Conservation (phyloP, 805 yeast genomes). For the Pichia cabralensis region DNA sequence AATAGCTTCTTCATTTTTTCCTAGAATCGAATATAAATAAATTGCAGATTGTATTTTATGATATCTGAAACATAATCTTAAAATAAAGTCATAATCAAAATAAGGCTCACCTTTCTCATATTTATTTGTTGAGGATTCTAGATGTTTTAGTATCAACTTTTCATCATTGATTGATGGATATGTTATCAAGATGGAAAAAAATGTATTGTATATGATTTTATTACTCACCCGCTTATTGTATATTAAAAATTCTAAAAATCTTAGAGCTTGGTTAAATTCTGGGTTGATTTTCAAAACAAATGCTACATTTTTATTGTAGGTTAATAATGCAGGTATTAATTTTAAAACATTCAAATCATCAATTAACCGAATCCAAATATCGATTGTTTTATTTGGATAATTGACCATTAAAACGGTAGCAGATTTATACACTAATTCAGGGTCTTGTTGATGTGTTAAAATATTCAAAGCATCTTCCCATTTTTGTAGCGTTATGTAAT, state of each 20-base stretch:
- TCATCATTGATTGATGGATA: slow-evolving; percentile 34
- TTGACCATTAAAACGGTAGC: slow-evolving; percentile 62
- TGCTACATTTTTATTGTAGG: slow-evolving; percentile 45
- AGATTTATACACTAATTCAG: slow-evolving; percentile 48
- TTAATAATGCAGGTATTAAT: slow-evolving; percentile 66
- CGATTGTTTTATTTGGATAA: slow-evolving; percentile 59
- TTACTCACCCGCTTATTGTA: slow-evolving; percentile 34
- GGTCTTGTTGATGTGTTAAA: slow-evolving; percentile 38
- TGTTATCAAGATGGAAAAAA: slow-evolving; percentile 56
- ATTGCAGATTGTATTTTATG: slow-evolving; percentile 58
- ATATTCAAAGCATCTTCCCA: slow-evolving; percentile 68
- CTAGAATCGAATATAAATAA: slow-evolving; percentile 57
- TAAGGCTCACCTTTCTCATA: too few relatives aligned
- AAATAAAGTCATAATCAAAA: slow-evolving; percentile 65
- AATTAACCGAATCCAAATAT: slow-evolving; percentile 62
- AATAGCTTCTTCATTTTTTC: slow-evolving; percentile 72
- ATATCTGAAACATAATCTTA: slow-evolving; percentile 60
- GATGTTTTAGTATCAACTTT: slow-evolving; percentile 36
- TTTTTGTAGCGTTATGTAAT: slow-evolving; percentile 57
- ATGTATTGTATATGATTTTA: slow-evolving; percentile 54
- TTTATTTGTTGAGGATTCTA: slow-evolving; percentile 29
- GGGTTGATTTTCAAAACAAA: slow-evolving; percentile 27
- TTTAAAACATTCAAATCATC: slow-evolving; percentile 45
- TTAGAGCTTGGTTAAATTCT: slow-evolving; percentile 51
- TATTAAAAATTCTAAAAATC: slow-evolving; percentile 50